phyloP scores from a whole-genome alignment of 2,329 filamentous ascomycete genomes.

The Alternaria postmessia region DNA sequence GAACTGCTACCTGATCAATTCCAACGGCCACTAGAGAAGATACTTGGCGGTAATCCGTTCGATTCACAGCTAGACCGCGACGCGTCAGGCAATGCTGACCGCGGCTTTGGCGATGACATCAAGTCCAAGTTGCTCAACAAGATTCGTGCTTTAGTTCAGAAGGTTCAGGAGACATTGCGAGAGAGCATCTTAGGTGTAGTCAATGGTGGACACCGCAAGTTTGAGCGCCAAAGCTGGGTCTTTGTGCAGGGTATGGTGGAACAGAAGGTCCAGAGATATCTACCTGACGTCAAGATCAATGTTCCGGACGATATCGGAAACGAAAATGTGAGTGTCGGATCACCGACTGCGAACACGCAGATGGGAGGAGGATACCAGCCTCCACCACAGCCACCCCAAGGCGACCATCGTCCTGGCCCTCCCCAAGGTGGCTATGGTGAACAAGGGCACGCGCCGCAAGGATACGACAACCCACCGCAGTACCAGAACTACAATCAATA shows the following conservation, averaged over 20 bases:
- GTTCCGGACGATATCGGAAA: conserved; percentile 44
- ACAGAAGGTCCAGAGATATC: conserved; percentile 40
- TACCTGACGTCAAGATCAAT: conserved; percentile 41
- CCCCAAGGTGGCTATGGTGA: conserved; percentile 8
- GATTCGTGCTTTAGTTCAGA: conserved; percentile 37
- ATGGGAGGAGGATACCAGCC: conserved; percentile 22
- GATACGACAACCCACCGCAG: conserved; percentile 13
- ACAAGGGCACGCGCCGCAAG: conserved; percentile 8
- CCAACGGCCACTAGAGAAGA: conserved; percentile 40
- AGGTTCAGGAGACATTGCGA: conserved; percentile 41
- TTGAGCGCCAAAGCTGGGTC: conserved; percentile 42
- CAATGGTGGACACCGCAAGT: conserved; percentile 42
- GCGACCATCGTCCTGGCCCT: conserved; percentile 9
- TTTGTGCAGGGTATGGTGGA: conserved; percentile 44
- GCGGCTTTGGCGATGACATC: conserved; percentile 41
- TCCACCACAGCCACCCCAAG: conserved; percentile 15
- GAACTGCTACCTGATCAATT: conserved; percentile 41
- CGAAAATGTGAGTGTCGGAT: conserved; percentile 40
- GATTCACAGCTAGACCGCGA: conserved; percentile 41
- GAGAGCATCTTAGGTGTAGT: conserved; percentile 41
- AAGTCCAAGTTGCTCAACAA: conserved; percentile 37
- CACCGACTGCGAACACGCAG: conserved; percentile 20
- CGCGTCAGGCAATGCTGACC: conserved; percentile 30
- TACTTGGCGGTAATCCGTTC: conserved; percentile 42
- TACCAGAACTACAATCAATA: conserved; percentile 20